Evolutionary conservation across 495 filamentous ascomycete species (phyloP).

Genomic region (Tuber aestivum): DNA sequence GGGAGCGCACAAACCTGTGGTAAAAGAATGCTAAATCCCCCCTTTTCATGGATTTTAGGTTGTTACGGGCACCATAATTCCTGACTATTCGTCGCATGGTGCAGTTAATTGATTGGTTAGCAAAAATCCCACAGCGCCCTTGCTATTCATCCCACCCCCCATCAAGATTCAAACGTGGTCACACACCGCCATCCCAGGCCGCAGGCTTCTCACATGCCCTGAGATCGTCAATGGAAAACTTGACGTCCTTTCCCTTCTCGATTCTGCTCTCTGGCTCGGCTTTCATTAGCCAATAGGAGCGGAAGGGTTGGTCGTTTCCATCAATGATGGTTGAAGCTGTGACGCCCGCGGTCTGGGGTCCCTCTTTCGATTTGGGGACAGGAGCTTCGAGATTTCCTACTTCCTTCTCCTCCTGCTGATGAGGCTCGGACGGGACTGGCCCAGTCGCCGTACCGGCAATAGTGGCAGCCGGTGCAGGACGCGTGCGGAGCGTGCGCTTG

Average conservation of each 20-base stretch:
- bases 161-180: neutral
- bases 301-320: neutral
- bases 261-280: slow-evolving; percentile 83
- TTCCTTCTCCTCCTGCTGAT: neutral
- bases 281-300: slow-evolving; percentile 84
- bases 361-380: neutral
- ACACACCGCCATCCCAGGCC: slow-evolving; percentile 71
- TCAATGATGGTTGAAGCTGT: neutral
- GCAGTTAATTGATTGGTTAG: neutral
- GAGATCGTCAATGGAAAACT: slow-evolving; percentile 92
- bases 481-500: neutral
- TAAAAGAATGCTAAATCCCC: slow-evolving; percentile 96
- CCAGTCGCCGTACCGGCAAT: neutral
- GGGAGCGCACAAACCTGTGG: slow-evolving; percentile 54
- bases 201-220: slow-evolving; percentile 63
- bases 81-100: slow-evolving; percentile 24
- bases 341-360: neutral
- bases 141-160: neutral
- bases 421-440: neutral
- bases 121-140: neutral
- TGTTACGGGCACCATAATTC: slow-evolving; percentile 54
- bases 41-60: slow-evolving; percentile 81
- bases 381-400: neutral
- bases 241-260: slow-evolving; percentile 79
- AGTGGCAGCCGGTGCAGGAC: neutral